Evolutionary conservation across 257 asterid genomes (phyloP), one percentile per base, ranked within the genome.

Genomic region (Solanum habrochaites): DNA sequence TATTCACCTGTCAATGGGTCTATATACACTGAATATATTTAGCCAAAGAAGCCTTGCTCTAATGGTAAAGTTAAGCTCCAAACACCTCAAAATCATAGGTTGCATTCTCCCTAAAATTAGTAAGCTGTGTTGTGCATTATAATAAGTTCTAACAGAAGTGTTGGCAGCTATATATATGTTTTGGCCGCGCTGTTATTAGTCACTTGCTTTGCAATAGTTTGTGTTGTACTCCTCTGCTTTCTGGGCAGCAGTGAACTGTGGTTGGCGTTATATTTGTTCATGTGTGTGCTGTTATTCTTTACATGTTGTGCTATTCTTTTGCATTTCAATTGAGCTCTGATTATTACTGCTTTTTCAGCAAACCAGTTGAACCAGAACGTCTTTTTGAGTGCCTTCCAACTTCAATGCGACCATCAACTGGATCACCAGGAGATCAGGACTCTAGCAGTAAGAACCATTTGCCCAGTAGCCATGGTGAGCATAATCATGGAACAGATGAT

Each of bases 341-440:
- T 25, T 85, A 43, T 27, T 80, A 27, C 72, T 88, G 86, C 85
- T 58, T 83, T 87, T 91, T 82, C 97, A 97, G 99, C 94, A 97
- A 97, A 89, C 94, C 99, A 83, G 97, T 97, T 86, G 99, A 97
- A 90, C 99, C 99, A n/a, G 99, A 97, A 90, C 92, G 97, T 71
- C 99, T 97, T 86, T 97, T 97, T 93, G 99, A 96, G 91, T 93
- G 99, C 90, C 99, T 97, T 84, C 99, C 99, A 88, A 95, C 91
- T 93, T 95, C 99, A 82, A 93, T 97, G 98, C 90, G 98, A 37
- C 99, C 99, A 89, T 93, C 96, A 88, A 90, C 99, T 73, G 99
- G 94, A 90, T 93, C 98, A 89, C 96, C 98, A 56, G 98, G 95
- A 82, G 93, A 92, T 20, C 93, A 81, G 52, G 86, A 90, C 58